phyloP scores from a whole-genome alignment of 345 rosid genomes.

The Eucalyptus marginata region DNA sequence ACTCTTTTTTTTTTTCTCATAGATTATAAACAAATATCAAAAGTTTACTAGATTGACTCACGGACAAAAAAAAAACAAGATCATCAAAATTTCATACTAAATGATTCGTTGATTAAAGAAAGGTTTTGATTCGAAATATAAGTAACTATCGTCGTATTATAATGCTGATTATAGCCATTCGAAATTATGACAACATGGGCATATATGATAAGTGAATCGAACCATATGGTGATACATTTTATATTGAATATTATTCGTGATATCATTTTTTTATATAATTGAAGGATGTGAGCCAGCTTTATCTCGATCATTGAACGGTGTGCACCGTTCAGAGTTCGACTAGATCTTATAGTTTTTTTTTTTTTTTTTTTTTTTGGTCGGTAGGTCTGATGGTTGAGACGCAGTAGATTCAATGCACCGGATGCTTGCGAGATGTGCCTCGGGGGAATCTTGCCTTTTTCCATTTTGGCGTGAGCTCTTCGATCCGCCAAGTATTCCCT shows the following conservation, averaged over 20 bases:
- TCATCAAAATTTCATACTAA: accelerated
- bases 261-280: background rate
- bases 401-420: background rate
- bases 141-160: accelerated
- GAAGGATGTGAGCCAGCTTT: background rate
- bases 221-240: accelerated
- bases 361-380: too few relatives aligned
- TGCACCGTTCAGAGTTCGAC: background rate
- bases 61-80: accelerated
- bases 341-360: background rate
- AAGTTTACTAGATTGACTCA: background rate
- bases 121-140: accelerated
- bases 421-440: background rate
- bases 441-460: background rate
- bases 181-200: accelerated
- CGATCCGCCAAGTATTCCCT: background rate
- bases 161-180: accelerated
- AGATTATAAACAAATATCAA: background rate
- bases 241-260: accelerated
- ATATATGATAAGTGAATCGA: background rate
- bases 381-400: background rate
- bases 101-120: background rate
- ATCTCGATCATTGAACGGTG: background rate
- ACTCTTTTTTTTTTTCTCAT: background rate
- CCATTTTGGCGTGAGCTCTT: background rate